Percentiles rank a stretch among this genome's conserved stretches.
These are phyloP conservation scores for Apodospora peruviana DNA, from an alignment of 495 filamentous ascomycete genomes.

Conservation along the genomic window DNA sequence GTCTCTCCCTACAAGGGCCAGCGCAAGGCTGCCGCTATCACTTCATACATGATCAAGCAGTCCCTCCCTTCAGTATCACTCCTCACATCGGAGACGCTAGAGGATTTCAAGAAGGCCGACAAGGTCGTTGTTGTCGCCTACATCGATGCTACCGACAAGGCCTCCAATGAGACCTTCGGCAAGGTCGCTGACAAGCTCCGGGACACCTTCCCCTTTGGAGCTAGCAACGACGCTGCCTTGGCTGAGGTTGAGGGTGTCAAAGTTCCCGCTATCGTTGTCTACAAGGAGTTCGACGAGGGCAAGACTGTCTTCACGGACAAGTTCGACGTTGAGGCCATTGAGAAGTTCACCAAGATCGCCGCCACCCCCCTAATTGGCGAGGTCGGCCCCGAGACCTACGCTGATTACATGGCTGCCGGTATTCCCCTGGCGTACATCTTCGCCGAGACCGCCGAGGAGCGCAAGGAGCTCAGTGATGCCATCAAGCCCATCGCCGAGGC, in stretches of 20 bases:
- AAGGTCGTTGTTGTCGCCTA: slow-evolving; percentile 94
- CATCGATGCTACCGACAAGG: slow-evolving; percentile 78
- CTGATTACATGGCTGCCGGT: slow-evolving; percentile 90
- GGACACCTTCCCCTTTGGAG: slow-evolving; percentile 88
- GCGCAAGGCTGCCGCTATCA: slow-evolving; percentile 85
- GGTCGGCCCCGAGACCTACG: slow-evolving; percentile 96
- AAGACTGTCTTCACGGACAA: slow-evolving; percentile 77
- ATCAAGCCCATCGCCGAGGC: slow-evolving; percentile 62
- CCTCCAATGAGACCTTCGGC: slow-evolving; percentile 73
- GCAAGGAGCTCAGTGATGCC: slow-evolving; percentile 63
- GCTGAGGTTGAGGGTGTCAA: slow-evolving; percentile 87
- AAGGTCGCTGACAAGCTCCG: slow-evolving; percentile 75
- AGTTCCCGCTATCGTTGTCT: slow-evolving; percentile 82
- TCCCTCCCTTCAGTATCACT: slow-evolving; percentile 85
- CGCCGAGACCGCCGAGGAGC: slow-evolving; percentile 87
- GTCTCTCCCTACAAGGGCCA: slow-evolving; percentile 78
- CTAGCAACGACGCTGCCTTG: slow-evolving; percentile 72
- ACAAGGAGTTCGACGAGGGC: slow-evolving; percentile 98
- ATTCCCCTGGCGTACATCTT: slow-evolving; percentile 98
- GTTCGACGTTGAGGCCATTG: slow-evolving; percentile 69
- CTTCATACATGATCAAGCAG: slow-evolving; percentile 99
- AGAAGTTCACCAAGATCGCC: slow-evolving; percentile 74
- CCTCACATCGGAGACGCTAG: slow-evolving; percentile 71
- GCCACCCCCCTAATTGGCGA: slow-evolving; percentile 92
- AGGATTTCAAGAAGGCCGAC: slow-evolving; percentile 96